Percentiles rank a stretch among this genome's conserved stretches.
These are phyloP conservation scores for Puccinia sorghi DNA, from an alignment of 1,284 basidiomycete genomes.

Conservation along the genomic window DNA sequence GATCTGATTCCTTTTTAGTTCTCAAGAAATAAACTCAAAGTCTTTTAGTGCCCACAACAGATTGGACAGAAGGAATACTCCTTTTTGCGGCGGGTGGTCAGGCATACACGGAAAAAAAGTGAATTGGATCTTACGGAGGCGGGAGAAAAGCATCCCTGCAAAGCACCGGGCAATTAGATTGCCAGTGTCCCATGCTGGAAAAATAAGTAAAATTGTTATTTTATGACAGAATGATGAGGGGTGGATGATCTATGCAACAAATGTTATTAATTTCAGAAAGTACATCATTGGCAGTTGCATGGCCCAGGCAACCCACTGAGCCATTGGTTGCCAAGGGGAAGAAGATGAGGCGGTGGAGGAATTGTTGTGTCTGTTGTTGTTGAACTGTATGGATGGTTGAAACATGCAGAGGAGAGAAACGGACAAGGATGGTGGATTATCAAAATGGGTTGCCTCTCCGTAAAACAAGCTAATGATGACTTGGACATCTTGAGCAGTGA, in stretches of 20 bases:
- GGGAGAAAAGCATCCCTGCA: not conserved
- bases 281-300: not conserved
- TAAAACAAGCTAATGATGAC: slow-evolving; percentile 1
- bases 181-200: not conserved
- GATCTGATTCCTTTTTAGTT: too few relatives aligned
- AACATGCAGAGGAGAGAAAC: not conserved
- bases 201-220: not conserved
- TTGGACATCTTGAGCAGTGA: not conserved
- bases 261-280: not conserved
- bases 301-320: not conserved
- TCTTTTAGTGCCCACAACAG: too few relatives aligned
- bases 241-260: too few relatives aligned
- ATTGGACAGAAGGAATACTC: not conserved
- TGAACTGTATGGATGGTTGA: too few relatives aligned
- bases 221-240: not conserved
- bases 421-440: not conserved
- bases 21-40: too few relatives aligned
- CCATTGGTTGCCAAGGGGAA: not conserved
- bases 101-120: slow-evolving; percentile 7
- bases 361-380: not conserved
- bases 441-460: not conserved
- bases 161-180: too few relatives aligned
- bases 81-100: not conserved
- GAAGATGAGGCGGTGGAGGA: not conserved
- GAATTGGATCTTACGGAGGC: not conserved